Conservation (phyloP, 148 eudicot species). For the Rhododendron molle region DNA sequence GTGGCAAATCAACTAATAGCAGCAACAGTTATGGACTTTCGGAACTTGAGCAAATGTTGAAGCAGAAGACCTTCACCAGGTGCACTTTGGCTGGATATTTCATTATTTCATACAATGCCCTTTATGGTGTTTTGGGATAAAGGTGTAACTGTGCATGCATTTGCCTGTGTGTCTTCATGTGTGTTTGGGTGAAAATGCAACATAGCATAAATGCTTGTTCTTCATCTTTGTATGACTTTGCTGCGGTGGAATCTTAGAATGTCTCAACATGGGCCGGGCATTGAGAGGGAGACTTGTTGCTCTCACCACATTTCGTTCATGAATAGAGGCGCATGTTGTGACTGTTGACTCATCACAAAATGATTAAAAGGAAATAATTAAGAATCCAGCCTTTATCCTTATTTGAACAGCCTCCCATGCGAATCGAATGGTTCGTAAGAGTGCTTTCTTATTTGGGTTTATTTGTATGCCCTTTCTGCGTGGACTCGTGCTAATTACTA, state of each 20-base stretch:
- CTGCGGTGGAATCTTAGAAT: neutral
- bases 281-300: neutral
- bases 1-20: constrained; percentile 11
- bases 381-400: neutral
- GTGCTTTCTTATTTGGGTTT: neutral
- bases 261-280: neutral
- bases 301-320: neutral
- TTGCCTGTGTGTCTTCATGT: neutral
- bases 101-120: neutral
- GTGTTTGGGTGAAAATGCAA: neutral
- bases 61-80: constrained; percentile 88
- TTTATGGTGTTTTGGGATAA: neutral
- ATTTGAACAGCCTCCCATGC: neutral
- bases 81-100: constrained; percentile 13
- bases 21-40: constrained; percentile 38
- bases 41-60: constrained; percentile 76
- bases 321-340: neutral
- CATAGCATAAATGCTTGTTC: neutral
- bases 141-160: neutral
- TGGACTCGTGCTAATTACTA: constrained; percentile 3
- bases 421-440: neutral
- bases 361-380: neutral
- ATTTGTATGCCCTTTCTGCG: neutral
- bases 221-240: neutral
- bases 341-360: neutral